Percentiles rank a stretch among this genome's conserved stretches.
These are phyloP conservation scores for Diospyros lotus DNA, from an alignment of 148 eudicot genomes.

Conservation along the genomic window DNA sequence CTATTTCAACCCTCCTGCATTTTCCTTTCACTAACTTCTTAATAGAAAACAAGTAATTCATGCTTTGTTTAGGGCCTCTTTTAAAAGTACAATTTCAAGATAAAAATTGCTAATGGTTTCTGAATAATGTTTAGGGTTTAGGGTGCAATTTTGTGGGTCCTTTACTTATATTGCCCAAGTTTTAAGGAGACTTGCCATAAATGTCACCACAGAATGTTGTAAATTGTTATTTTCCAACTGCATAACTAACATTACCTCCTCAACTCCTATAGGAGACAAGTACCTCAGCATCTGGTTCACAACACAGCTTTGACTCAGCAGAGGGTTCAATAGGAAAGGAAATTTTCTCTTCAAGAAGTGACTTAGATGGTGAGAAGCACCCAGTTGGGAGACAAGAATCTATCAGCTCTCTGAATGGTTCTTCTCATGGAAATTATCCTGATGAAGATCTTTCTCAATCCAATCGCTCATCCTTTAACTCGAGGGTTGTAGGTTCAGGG, in stretches of 20 bases:
- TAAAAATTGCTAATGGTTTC: neutral
- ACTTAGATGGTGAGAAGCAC: conserved; percentile 22
- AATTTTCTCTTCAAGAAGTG: conserved; percentile 30
- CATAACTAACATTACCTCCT: conserved; percentile 13
- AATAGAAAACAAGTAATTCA: too few relatives aligned
- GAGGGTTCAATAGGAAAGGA: conserved; percentile 47
- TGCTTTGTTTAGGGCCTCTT: too few relatives aligned
- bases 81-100: too few relatives aligned
- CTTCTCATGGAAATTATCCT: conserved; percentile 25
- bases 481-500: conserved; percentile 22
- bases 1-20: too few relatives aligned
- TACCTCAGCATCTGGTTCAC: conserved; percentile 50
- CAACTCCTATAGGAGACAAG: conserved; percentile 48
- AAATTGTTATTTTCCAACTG: neutral
- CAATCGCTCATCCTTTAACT: conserved; percentile 29
- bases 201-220: conserved; percentile 2
- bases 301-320: conserved; percentile 43
- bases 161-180: neutral
- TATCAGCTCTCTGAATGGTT: conserved; percentile 33
- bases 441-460: conserved; percentile 30
- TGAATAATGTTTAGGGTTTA: neutral
- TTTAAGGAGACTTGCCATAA: neutral
- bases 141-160: neutral
- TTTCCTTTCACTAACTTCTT: too few relatives aligned
- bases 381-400: conserved; percentile 37